Conservation (phyloP, 2,329 filamentous ascomycete species). For the Pseudovirgaria hyperparasitica region DNA sequence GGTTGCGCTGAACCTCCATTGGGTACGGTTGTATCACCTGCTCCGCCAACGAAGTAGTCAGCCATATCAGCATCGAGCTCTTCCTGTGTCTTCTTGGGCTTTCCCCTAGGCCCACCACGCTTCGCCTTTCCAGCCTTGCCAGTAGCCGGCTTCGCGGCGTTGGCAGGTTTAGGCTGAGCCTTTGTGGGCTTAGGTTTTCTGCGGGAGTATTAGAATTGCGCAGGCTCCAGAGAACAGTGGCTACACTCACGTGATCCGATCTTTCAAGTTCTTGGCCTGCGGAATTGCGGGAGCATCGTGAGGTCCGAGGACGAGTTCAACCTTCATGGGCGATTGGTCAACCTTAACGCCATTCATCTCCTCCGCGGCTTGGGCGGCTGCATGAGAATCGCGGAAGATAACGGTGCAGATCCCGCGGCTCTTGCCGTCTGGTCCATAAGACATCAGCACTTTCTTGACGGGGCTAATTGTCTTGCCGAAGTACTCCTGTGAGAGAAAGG, state of each 20-base stretch:
- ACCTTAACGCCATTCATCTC: slow-evolving; percentile 81
- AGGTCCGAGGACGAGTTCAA: slow-evolving; percentile 81
- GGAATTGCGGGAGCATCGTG: slow-evolving; percentile 55
- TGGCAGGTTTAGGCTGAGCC: slow-evolving; percentile 56
- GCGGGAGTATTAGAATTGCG: slow-evolving; percentile 21
- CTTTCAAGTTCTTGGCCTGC: slow-evolving; percentile 56
- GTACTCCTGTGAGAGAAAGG: slow-evolving; percentile 73
- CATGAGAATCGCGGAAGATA: slow-evolving; percentile 67
- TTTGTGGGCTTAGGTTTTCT: slow-evolving; percentile 53
- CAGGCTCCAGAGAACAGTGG: slow-evolving; percentile 4
- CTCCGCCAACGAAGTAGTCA: slow-evolving; percentile 65
- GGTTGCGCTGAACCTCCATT: slow-evolving; percentile 32
- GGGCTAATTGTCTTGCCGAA: slow-evolving; percentile 77
- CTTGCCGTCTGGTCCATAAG: slow-evolving; percentile 82
- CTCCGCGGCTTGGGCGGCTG: slow-evolving; percentile 72
- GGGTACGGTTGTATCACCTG: slow-evolving; percentile 30
- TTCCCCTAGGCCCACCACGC: slow-evolving; percentile 38
- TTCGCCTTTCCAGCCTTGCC: slow-evolving; percentile 43
- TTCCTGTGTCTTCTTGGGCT: slow-evolving; percentile 88
- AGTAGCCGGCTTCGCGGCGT: slow-evolving; percentile 53
- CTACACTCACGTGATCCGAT: slow-evolving; percentile 62
- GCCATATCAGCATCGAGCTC: slow-evolving; percentile 97
- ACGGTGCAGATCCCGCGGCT: slow-evolving; percentile 91
- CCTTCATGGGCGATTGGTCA: slow-evolving; percentile 84
- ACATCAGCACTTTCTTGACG: slow-evolving; percentile 82